Base-by-base conservation (phyloP, 352 stramenopile genomes). In the Phytophthora tubulina region DNA sequence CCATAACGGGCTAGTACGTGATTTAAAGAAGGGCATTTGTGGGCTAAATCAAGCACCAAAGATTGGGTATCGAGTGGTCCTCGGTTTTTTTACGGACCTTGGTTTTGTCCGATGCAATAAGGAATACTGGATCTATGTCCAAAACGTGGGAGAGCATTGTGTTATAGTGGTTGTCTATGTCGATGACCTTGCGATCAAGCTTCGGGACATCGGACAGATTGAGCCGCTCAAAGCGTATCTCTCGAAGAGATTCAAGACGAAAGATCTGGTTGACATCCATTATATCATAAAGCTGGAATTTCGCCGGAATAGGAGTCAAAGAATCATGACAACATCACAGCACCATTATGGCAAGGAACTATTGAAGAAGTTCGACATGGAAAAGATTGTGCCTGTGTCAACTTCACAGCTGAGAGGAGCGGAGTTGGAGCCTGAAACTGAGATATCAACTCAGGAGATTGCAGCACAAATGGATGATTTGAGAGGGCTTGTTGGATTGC, bases 131-230 rank as follows among this genome's bases (percentile, higher is more conserved):
- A 64, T 75, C 42, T 75, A 68, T 30, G 63, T 67, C 15, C 51
- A 77, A 77, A 65, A 79, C 51, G 54, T 75, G 63, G 67, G 63
- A 76, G 60, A 63, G 48, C 35, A 79, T 63, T 73, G 53, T 48
- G 17, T 76, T 30, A 73, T 76, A 54, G 33, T 74, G 2, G 61
- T 69, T 32, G 66, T 46, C 7, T 78, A 32, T 79, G 75, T 54
- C 21, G 74, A 78, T 65, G 66, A 74, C 38, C 52, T 78, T 1
- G 69, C 70, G 17, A 72, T 81, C 15, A 54, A 72, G 53, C 57
- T 62, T 15, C 31, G 36, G 2, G 21, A 63, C 10, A 61, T 73
- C n/a, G 10, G 15, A 36, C 49, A 67, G 13, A 72, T 80, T 7
- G 54, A 67, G 11, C 27, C 21, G 7, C 36, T 75, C 2, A 75